Conservation (phyloP, 345 rosid genomes). For the Balakata baccata region DNA sequence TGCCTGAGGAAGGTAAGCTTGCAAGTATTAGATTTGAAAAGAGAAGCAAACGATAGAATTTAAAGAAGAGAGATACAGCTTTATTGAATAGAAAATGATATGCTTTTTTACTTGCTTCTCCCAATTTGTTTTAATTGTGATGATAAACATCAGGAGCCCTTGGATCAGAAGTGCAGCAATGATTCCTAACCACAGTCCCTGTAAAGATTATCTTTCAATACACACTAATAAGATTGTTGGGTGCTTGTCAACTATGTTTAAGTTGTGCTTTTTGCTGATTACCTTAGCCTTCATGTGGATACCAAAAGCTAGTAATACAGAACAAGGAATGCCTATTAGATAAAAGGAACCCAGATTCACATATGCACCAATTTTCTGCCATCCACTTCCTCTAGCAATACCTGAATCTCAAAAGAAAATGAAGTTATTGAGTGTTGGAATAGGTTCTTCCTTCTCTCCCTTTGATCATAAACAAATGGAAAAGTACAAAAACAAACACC, state of each 20-base stretch:
- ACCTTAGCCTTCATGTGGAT: conserved; percentile 26
- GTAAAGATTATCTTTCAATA: background rate
- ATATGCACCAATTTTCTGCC: conserved; percentile 48
- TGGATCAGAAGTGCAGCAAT: conserved; percentile 46
- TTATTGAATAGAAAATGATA: background rate
- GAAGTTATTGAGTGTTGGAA: too few species aligned
- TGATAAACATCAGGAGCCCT: conserved; percentile 4
- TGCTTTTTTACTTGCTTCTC: background rate
- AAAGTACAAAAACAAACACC: too few species aligned
- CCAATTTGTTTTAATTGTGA: conserved; percentile 5
- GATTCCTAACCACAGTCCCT: conserved; percentile 59
- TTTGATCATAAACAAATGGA: too few species aligned
- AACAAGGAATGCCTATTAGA: conserved; percentile 42
- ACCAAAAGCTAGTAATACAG: conserved; percentile 41
- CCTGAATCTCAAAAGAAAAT: conserved; percentile 21
- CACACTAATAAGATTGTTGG: background rate
- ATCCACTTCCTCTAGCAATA: conserved; percentile 54
- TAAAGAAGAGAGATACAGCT: background rate
- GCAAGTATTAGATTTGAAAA: background rate
- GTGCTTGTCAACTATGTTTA: background rate
- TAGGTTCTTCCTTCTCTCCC: too few species aligned
- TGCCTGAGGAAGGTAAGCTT: background rate
- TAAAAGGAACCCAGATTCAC: conserved; percentile 47
- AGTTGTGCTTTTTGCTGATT: conserved; percentile 19
- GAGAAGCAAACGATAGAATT: background rate